A percentile compares a stretch with the other conserved stretches of the same genome.
phyloP scores from a whole-genome alignment of 306 rosid genomes.

The Corylus heterophylla region DNA sequence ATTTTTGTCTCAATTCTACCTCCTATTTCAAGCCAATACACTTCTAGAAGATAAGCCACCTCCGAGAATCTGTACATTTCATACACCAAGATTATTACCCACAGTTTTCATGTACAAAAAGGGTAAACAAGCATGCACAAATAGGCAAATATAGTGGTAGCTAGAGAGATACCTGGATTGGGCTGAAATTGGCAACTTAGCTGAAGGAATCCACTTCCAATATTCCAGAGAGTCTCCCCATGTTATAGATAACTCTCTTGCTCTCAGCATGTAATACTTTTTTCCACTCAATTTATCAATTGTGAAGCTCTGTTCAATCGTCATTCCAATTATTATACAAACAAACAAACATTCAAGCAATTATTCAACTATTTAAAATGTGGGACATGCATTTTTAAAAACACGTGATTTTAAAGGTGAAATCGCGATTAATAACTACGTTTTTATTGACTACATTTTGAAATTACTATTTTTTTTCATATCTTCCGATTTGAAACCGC shows the following conservation, averaged over 20 bases:
- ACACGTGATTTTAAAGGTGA: too few species aligned
- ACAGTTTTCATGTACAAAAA: not conserved
- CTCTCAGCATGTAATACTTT: constrained; percentile 4
- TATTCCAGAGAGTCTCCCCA: not conserved
- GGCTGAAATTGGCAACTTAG: not conserved
- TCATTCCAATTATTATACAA: too few species aligned
- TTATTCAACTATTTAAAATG: too few species aligned
- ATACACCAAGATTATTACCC: not conserved
- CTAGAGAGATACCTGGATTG: not conserved
- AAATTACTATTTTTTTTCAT: too few species aligned
- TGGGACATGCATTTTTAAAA: too few species aligned
- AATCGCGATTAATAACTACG: too few species aligned
- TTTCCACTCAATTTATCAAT: constrained; percentile 1
- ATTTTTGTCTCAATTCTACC: not conserved
- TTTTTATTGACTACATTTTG: too few species aligned
- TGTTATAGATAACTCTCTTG: not conserved
- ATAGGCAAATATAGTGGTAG: not conserved
- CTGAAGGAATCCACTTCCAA: not conserved
- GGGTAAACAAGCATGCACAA: not conserved
- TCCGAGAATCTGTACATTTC: constrained; percentile 1
- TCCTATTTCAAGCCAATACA: constrained; percentile 5
- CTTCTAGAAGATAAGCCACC: not conserved
- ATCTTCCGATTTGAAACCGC: too few species aligned
- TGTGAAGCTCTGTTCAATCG: not conserved
- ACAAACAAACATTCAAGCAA: too few species aligned